A percentile compares a stretch with the other conserved stretches of the same genome.
Evolutionary conservation across 1,284 basidiomycete species (phyloP).

Genomic region (Caloboletus firmus): DNA sequence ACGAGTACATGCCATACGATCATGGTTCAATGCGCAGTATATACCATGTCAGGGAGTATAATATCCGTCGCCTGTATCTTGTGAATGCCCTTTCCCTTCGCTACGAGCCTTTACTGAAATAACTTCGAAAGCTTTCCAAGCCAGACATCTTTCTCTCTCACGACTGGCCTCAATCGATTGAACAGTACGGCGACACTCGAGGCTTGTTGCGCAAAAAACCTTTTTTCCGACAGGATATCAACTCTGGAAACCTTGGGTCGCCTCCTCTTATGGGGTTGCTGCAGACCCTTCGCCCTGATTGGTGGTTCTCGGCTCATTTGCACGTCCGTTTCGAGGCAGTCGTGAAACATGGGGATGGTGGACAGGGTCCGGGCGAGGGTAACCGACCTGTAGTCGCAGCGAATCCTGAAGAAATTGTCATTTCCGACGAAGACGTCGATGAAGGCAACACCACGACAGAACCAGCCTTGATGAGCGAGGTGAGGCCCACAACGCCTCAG

Average conservation of each 20-base stretch:
- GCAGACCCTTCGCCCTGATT: constrained; percentile 71
- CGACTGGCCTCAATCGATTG: constrained; percentile 93
- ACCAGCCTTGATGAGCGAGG: background rate
- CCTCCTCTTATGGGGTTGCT: constrained; percentile 86
- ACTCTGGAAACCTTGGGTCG: constrained; percentile 77
- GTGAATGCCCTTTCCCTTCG: constrained; percentile 44
- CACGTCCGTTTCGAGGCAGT: constrained; percentile 83
- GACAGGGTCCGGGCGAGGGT: background rate
- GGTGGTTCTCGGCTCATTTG: constrained; percentile 96
- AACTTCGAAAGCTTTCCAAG: constrained; percentile 49
- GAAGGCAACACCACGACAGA: constrained; percentile 17
- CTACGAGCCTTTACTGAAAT: constrained; percentile 4
- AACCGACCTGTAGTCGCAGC: background rate
- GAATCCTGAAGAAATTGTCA: constrained; percentile 69
- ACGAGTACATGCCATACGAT: constrained; percentile 73
- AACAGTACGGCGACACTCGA: constrained; percentile 73
- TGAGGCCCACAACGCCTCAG: background rate
- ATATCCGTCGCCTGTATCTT: constrained; percentile 77
- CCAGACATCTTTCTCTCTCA: constrained; percentile 88
- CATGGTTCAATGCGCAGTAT: constrained; percentile 73
- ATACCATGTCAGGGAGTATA: constrained; percentile 91
- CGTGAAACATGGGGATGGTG: constrained; percentile 37
- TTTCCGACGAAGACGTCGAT: constrained; percentile 52
- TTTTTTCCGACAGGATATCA: constrained; percentile 78
- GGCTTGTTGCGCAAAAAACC: constrained; percentile 76